A percentile compares a stretch with the other conserved stretches of the same genome.
Conservation (phyloP, 768 basidiomycete species). For the Lyophyllum atratum region DNA sequence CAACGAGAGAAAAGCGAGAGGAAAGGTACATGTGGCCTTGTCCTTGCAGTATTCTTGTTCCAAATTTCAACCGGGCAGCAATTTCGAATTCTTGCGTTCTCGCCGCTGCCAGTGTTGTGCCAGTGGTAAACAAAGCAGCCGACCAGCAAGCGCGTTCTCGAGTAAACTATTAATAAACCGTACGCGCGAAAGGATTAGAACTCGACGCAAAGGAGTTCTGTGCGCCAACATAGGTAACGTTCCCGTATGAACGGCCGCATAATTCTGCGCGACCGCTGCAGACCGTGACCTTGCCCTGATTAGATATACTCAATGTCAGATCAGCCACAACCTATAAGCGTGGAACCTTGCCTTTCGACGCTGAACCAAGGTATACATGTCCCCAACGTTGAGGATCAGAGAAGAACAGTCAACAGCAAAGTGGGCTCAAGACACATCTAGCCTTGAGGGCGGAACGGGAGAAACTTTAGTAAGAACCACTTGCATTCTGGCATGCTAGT, state of each 20-base stretch:
- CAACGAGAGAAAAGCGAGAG: neutral
- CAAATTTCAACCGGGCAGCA: slow-evolving; percentile 28
- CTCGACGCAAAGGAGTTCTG: slow-evolving; percentile 14
- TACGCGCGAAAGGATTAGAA: slow-evolving; percentile 9
- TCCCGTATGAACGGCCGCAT: slow-evolving; percentile 15
- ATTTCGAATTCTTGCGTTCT: slow-evolving; percentile 38
- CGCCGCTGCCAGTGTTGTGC: no score
- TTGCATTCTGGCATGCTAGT: neutral
- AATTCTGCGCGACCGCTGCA: slow-evolving; percentile 19
- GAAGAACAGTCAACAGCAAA: neutral
- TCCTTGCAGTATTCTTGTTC: slow-evolving; percentile 23
- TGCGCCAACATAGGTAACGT: slow-evolving; percentile 15
- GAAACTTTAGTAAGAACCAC: no score
- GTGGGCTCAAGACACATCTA: neutral
- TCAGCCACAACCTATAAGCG: neutral
- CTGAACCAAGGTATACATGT: neutral
- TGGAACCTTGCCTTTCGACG: neutral
- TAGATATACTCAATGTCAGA: neutral
- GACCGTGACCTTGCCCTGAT: neutral
- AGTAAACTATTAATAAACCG: neutral
- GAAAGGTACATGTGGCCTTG: slow-evolving; percentile 25
- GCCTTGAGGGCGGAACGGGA: neutral
- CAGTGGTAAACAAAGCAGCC: slow-evolving; percentile 13
- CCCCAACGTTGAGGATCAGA: neutral
- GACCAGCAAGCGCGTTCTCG: neutral